A percentile compares a stretch with the other conserved stretches of the same genome.
These are phyloP conservation scores for Golubevia sp. DNA, from an alignment of 1,284 basidiomycete species.

Conservation along the genomic window DNA sequence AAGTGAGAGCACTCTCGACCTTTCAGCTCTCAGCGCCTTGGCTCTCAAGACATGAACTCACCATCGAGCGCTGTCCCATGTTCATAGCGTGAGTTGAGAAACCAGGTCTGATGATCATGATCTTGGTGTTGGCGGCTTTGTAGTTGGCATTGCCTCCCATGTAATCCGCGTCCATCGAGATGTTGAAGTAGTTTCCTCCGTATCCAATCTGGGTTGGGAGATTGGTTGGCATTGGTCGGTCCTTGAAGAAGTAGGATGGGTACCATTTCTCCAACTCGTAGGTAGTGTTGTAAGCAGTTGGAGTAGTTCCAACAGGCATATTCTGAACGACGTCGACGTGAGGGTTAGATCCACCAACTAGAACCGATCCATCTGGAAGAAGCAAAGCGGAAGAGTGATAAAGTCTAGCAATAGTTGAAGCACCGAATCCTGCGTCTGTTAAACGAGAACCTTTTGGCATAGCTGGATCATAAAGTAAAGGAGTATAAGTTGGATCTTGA, in stretches of 20 bases:
- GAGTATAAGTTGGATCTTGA: conserved; percentile 48
- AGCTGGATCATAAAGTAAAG: conserved; percentile 51
- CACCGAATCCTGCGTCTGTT: conserved; percentile 22
- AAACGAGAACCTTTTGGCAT: conserved; percentile 42
- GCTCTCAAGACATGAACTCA: no score
- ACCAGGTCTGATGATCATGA: conserved; percentile 50
- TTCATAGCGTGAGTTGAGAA: conserved; percentile 60
- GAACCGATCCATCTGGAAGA: conserved; percentile 51
- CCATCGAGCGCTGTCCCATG: conserved; percentile 55
- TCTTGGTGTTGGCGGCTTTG: conserved; percentile 51
- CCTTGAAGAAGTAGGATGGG: conserved; percentile 52
- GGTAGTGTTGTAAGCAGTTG: conserved; percentile 54
- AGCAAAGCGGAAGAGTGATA: conserved; percentile 58
- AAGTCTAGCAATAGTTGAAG: conserved; percentile 47
- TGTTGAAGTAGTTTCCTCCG: conserved; percentile 49
- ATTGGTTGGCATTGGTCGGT: conserved; percentile 30
- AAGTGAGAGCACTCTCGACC: no score
- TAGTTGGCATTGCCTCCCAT: conserved; percentile 48
- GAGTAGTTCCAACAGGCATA: conserved; percentile 35
- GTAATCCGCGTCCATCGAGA: conserved; percentile 43
- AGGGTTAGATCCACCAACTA: conserved; percentile 54
- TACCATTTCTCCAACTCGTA: conserved; percentile 60
- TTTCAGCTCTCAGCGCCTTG: no score
- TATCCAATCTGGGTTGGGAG: conserved; percentile 41
- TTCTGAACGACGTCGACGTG: conserved; percentile 48